Percentiles rank a stretch among this genome's conserved stretches.
Evolutionary conservation across 352 stramenopile genomes (phyloP).

Genomic region (Globisporangium yorkense): DNA sequence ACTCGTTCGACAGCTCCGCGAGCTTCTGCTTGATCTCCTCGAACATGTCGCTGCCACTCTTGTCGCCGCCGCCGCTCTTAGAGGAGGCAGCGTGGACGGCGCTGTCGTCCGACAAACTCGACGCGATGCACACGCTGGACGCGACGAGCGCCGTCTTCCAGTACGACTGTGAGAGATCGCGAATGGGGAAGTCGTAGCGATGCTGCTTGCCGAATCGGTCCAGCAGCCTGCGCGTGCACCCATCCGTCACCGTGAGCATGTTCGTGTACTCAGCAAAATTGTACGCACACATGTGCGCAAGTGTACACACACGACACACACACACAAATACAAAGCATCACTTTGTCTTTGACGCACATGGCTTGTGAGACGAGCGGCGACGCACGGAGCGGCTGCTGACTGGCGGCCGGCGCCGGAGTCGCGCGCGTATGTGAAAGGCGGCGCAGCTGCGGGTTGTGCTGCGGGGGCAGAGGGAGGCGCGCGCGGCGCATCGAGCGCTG

Average conservation of each 20-base stretch:
- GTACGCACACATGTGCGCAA: no score
- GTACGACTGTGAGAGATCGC: constrained; percentile 19
- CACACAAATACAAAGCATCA: background rate
- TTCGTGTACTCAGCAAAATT: no score
- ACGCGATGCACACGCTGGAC: constrained; percentile 18
- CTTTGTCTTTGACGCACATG: constrained; percentile 5
- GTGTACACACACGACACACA: background rate
- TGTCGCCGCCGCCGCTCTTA: constrained; percentile 9
- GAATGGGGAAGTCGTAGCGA: constrained; percentile 15
- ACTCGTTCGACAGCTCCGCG: constrained; percentile 29
- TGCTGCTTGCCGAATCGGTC: constrained; percentile 28
- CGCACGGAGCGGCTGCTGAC: background rate
- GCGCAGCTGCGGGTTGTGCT: constrained; percentile 5
- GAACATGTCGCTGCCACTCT: constrained; percentile 29
- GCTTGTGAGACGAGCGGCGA: constrained; percentile 9
- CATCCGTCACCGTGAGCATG: background rate
- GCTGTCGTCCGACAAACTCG: constrained; percentile 14
- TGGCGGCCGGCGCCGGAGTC: background rate
- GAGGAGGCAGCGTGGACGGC: constrained; percentile 17
- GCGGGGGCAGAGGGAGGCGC: background rate
- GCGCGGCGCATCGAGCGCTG: constrained; percentile 8
- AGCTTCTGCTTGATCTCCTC: constrained; percentile 62
- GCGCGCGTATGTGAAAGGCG: constrained; percentile 4
- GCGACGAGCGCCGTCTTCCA: constrained; percentile 26
- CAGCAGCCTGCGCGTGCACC: constrained; percentile 4